These are phyloP conservation scores for Claviceps africana DNA, from an alignment of 2,329 filamentous ascomycete species.

Conservation along the genomic window DNA sequence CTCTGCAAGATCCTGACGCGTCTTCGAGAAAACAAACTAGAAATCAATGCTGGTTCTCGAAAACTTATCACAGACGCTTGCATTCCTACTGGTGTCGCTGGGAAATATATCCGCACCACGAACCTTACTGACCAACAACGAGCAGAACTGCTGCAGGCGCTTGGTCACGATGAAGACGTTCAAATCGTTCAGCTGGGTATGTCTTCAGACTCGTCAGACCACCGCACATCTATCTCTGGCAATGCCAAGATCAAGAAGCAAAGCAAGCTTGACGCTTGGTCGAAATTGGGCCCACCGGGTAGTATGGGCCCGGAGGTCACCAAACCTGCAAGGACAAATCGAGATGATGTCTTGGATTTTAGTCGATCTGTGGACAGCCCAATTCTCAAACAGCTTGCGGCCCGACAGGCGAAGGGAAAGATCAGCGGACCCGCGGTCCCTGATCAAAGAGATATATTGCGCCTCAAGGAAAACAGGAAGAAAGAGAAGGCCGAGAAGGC, in stretches of 20 bases:
- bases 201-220: conserved; percentile 11
- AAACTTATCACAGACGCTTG: conserved; percentile 53
- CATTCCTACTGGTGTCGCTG: conserved; percentile 37
- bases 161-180: conserved; percentile 44
- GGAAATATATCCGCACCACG: conserved; percentile 51
- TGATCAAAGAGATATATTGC: conserved; percentile 24
- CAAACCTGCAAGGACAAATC: conserved; percentile 21
- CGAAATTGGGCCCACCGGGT: conserved; percentile 30
- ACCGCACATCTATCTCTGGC: conserved; percentile 10
- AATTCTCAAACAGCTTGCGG: conserved; percentile 32
- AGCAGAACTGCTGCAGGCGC: conserved; percentile 58
- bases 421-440: conserved; percentile 17
- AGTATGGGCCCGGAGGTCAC: conserved; percentile 13
- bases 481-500: conserved; percentile 62
- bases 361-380: conserved; percentile 33
- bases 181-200: conserved; percentile 30
- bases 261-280: conserved; percentile 48
- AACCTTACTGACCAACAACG: conserved; percentile 74
- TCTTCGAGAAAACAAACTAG: conserved; percentile 63
- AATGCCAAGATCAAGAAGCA: conserved; percentile 37
- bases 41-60: conserved; percentile 47
- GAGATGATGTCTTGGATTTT: conserved; percentile 33
- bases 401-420: conserved; percentile 19
- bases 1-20: conserved; percentile 73
- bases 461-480: conserved; percentile 57